Conservation (phyloP, 2,329 filamentous ascomycete species). For the Beauveria varroae region DNA sequence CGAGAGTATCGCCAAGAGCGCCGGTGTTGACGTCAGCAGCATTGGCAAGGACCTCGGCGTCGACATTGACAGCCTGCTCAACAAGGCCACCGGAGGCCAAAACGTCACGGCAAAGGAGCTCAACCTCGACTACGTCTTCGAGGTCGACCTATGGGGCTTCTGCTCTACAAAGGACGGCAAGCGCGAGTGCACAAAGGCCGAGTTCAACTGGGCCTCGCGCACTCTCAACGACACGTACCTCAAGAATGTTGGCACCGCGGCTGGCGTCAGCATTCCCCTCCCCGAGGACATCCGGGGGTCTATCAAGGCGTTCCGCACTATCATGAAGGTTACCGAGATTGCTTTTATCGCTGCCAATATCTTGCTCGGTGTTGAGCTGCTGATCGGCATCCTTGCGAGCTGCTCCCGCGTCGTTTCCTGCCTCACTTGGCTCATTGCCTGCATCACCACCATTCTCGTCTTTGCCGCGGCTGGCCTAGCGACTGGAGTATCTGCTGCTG, state of each 20-base stretch:
- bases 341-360: slow-evolving; percentile 69
- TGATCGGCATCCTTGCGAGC: slow-evolving; percentile 74
- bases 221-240: slow-evolving; percentile 56
- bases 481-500: slow-evolving; percentile 63
- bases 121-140: slow-evolving; percentile 67
- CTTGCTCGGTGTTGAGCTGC: slow-evolving; percentile 61
- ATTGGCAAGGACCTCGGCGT: slow-evolving; percentile 18
- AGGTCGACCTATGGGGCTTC: slow-evolving; percentile 80
- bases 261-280: slow-evolving; percentile 52
- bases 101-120: slow-evolving; percentile 53
- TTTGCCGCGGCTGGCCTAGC: slow-evolving; percentile 63
- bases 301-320: slow-evolving; percentile 64
- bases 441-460: slow-evolving; percentile 46
- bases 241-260: slow-evolving; percentile 41
- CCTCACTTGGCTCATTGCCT: slow-evolving; percentile 69
- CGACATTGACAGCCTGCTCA: slow-evolving; percentile 14
- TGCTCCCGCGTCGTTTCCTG: slow-evolving; percentile 78
- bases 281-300: slow-evolving; percentile 59
- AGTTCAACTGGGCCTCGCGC: slow-evolving; percentile 71
- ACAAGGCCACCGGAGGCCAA: slow-evolving; percentile 19
- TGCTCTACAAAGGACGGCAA: slow-evolving; percentile 55
- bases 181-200: slow-evolving; percentile 60
- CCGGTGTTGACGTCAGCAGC: slow-evolving; percentile 15
- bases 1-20: slow-evolving; percentile 19
- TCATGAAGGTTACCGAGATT: slow-evolving; percentile 76